Evolutionary conservation across 2,329 filamentous ascomycete species (phyloP).

Genomic region (Canariomyces notabilis): DNA sequence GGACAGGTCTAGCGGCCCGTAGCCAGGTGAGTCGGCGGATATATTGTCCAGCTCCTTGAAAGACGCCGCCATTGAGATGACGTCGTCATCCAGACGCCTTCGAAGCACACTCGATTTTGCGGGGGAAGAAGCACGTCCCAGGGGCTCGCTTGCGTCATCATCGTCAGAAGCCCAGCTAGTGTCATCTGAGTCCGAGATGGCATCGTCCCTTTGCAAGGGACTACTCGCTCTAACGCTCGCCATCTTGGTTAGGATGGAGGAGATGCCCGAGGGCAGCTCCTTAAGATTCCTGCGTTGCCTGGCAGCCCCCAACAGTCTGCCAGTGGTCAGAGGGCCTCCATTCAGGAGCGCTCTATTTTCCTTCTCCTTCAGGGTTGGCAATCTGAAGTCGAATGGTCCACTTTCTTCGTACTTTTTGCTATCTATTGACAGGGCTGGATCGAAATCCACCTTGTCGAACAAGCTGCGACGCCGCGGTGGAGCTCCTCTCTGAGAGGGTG

Average conservation of each 20-base stretch:
- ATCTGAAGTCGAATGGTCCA: conserved; percentile 47
- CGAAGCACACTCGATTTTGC: conserved; percentile 44
- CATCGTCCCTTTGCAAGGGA: conserved; percentile 36
- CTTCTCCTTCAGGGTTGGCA: conserved; percentile 30
- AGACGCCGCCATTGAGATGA: conserved; percentile 47
- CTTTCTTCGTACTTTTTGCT: conserved; percentile 56
- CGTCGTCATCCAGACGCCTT: conserved; percentile 47
- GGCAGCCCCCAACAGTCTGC: conserved; percentile 40
- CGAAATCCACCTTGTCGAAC: conserved; percentile 52
- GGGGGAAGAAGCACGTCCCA: conserved; percentile 46
- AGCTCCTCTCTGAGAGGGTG: conserved; percentile 21
- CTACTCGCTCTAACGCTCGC: conserved; percentile 32
- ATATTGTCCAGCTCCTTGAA: conserved; percentile 44
- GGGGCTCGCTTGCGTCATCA: conserved; percentile 48
- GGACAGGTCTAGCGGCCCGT: conserved; percentile 45
- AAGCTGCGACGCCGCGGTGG: conserved; percentile 39
- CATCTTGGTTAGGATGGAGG: conserved; percentile 35
- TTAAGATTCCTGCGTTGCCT: conserved; percentile 38
- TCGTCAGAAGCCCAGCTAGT: conserved; percentile 51
- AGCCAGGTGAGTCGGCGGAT: conserved; percentile 44
- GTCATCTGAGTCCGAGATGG: conserved; percentile 43
- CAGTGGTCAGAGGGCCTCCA: conserved; percentile 40
- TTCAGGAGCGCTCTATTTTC: conserved; percentile 27
- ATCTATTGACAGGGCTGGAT: conserved; percentile 47
- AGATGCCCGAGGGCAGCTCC: conserved; percentile 33